Evolutionary conservation across 805 yeast species (phyloP).

Genomic region (Tetrapisispora phaffii): DNA sequence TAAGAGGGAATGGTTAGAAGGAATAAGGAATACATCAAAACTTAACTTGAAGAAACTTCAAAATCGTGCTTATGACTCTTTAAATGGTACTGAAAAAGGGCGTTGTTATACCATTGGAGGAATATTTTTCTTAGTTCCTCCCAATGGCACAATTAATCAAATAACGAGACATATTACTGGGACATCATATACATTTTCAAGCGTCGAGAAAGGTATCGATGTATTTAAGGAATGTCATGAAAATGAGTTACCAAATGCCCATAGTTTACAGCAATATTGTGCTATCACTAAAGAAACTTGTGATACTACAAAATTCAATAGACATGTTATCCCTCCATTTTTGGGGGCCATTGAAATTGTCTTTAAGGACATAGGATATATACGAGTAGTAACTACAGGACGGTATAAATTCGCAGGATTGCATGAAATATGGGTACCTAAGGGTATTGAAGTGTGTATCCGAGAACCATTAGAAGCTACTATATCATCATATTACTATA

Average conservation of each 20-base stretch:
- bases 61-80: constrained; percentile 25
- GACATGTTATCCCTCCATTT: constrained; percentile 61
- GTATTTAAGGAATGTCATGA: constrained; percentile 15
- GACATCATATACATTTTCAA: constrained; percentile 27
- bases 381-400: constrained; percentile 55
- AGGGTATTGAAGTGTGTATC: constrained; percentile 43
- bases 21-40: constrained; percentile 27
- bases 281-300: constrained; percentile 13
- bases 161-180: constrained; percentile 38
- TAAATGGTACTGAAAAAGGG: constrained; percentile 32
- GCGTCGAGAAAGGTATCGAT: constrained; percentile 29
- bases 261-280: constrained; percentile 27
- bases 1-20: constrained; percentile 22
- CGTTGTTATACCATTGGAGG: constrained; percentile 52
- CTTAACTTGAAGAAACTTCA: constrained; percentile 25
- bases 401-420: constrained; percentile 26
- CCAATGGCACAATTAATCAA: constrained; percentile 40
- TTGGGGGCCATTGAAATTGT: constrained; percentile 58
- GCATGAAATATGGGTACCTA: constrained; percentile 46
- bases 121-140: constrained; percentile 46
- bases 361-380: constrained; percentile 52
- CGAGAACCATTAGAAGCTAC: constrained; percentile 39
- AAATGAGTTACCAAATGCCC: constrained; percentile 13
- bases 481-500: constrained; percentile 21
- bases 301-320: constrained; percentile 23